These are phyloP conservation scores for Cercospora sp. DNA, from an alignment of 2,329 filamentous ascomycete genomes.

Conservation along the genomic window DNA sequence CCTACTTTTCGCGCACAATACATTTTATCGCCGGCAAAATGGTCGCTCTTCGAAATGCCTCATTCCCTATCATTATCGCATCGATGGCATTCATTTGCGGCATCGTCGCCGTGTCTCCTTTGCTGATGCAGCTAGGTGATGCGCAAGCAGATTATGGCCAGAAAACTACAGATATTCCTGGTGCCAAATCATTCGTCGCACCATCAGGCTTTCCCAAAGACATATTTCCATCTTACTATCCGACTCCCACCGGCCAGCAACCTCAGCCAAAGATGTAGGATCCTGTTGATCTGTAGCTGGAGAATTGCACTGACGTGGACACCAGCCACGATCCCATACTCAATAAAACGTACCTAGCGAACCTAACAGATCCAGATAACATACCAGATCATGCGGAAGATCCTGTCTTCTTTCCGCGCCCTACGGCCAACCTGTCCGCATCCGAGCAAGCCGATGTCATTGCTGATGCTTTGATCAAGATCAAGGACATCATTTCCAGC, in stretches of 20 bases:
- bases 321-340: slow-evolving; percentile 51
- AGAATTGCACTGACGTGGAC: background rate
- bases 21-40: background rate
- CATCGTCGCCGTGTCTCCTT: slow-evolving; percentile 17
- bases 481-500: slow-evolving; percentile 47
- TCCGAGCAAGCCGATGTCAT: slow-evolving; percentile 46
- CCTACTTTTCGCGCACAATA: background rate
- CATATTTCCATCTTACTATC: slow-evolving; percentile 53
- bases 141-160: slow-evolving; percentile 17
- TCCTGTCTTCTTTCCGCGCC: slow-evolving; percentile 52
- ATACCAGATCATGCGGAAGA: slow-evolving; percentile 53
- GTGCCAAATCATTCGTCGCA: slow-evolving; percentile 41
- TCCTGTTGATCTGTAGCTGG: background rate
- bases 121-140: slow-evolving; percentile 21
- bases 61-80: slow-evolving; percentile 4
- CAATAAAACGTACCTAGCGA: slow-evolving; percentile 55
- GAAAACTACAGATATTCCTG: slow-evolving; percentile 5
- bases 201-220: slow-evolving; percentile 53
- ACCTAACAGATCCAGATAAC: slow-evolving; percentile 56
- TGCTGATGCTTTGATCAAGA: slow-evolving; percentile 45
- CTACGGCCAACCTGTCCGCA: slow-evolving; percentile 49
- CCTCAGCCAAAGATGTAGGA: slow-evolving; percentile 53
- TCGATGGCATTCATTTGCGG: slow-evolving; percentile 15
- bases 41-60: background rate
- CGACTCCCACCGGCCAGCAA: slow-evolving; percentile 49